These are phyloP conservation scores for Colletotrichum sojae DNA, from an alignment of 2,329 filamentous ascomycete genomes.

Conservation along the genomic window DNA sequence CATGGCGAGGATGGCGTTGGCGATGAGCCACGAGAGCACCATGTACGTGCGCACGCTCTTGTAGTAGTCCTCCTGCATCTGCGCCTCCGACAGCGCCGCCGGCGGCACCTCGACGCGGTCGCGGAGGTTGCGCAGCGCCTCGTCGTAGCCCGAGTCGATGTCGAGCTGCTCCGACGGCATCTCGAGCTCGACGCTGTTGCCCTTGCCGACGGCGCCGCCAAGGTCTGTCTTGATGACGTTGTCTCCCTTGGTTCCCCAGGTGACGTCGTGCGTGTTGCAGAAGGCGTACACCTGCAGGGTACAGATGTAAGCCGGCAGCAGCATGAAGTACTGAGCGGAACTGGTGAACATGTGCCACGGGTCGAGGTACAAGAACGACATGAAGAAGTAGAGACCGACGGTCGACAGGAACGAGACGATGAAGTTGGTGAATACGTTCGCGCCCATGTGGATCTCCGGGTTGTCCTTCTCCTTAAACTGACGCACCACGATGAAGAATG, in stretches of 20 bases:
- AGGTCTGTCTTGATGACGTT: constrained; percentile 95
- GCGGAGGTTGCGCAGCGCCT: constrained; percentile 94
- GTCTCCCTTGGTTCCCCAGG: constrained; percentile 99
- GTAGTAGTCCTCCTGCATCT: constrained; percentile 99
- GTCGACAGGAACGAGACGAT: constrained; percentile 92
- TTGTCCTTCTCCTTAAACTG: constrained; percentile 74
- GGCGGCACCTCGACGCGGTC: constrained; percentile 88
- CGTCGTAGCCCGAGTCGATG: constrained; percentile 97
- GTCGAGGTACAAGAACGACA: constrained; percentile 96
- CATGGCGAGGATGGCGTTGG: constrained; percentile 95
- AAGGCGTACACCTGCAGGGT: constrained; percentile 98
- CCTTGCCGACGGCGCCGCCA: constrained; percentile 84
- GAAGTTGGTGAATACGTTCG: constrained; percentile 95
- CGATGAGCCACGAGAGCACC: constrained; percentile 94
- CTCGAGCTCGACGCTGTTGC: constrained; percentile 87
- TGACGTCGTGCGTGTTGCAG: constrained; percentile 99
- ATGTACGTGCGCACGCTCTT: constrained; percentile 97
- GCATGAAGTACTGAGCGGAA: constrained; percentile 89
- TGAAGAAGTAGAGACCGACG: constrained; percentile 93
- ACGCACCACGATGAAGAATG: constrained; percentile 89
- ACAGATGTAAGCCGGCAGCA: constrained; percentile 95
- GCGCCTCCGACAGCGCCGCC: constrained; percentile 75
- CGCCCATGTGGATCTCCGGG: constrained; percentile 70
- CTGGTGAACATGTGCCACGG: constrained; percentile 99
- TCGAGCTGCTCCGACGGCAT: constrained; percentile 99